Evolutionary conservation across 2,329 filamentous ascomycete species (phyloP).

Genomic region (Trichoderma asperellum): DNA sequence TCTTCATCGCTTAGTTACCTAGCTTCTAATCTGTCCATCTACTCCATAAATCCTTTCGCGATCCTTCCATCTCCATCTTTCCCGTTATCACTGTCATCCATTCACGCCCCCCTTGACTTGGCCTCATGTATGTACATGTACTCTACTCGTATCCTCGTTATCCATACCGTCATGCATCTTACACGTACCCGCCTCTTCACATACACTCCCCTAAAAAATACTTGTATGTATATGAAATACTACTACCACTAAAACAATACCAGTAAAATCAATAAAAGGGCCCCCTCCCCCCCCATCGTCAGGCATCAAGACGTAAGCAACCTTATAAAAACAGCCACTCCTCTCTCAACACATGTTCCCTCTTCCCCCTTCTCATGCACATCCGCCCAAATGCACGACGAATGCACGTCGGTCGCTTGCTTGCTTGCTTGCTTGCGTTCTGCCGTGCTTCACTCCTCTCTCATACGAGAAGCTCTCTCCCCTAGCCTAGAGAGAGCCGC

Average conservation of each 20-base stretch:
- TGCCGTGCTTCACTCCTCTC: not conserved
- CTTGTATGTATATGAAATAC: not conserved
- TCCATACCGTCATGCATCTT: constrained; percentile 18
- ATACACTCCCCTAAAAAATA: not conserved
- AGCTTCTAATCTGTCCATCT: not conserved
- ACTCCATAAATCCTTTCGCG: constrained; percentile 10
- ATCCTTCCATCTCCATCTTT: not conserved
- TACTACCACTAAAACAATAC: not conserved
- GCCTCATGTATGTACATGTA: not conserved
- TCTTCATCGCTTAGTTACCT: constrained; percentile 12
- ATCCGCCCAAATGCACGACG: constrained; percentile 24
- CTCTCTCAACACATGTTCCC: constrained; percentile 27
- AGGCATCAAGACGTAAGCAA: constrained; percentile 27
- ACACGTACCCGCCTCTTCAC: not conserved
- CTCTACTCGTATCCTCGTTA: not conserved
- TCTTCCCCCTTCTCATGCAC: constrained; percentile 26
- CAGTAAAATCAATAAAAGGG: not conserved
- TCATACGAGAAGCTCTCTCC: constrained; percentile 12
- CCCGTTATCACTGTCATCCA: not conserved
- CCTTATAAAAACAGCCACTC: constrained; percentile 26
- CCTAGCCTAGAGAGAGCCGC: not conserved
- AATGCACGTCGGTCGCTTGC: constrained; percentile 13
- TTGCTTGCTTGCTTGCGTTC: not conserved
- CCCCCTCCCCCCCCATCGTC: constrained; percentile 13
- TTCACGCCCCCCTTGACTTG: constrained; percentile 4